Evolutionary conservation across 73 alveolate species (phyloP).

Genomic region (Symbiodinium natans): DNA sequence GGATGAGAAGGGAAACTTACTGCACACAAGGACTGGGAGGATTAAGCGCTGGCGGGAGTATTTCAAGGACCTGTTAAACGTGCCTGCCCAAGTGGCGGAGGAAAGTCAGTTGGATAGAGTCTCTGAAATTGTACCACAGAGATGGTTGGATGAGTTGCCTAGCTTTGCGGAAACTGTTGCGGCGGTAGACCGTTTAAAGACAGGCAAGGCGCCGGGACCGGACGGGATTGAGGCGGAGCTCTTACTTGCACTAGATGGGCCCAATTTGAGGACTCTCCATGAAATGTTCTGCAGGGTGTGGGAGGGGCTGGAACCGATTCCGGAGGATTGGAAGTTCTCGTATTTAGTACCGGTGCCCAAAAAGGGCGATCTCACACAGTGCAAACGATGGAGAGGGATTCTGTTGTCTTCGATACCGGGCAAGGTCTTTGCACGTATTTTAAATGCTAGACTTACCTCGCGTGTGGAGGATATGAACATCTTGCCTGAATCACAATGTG

Average conservation of each 20-base stretch:
- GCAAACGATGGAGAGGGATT: conserved; percentile 17
- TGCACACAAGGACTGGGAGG: neutral
- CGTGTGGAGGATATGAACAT: neutral
- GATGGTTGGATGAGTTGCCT: neutral
- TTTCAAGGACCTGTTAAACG: neutral
- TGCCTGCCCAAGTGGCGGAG: neutral
- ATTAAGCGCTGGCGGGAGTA: neutral
- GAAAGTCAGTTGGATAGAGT: neutral
- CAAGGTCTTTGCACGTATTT: neutral
- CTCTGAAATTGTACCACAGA: neutral
- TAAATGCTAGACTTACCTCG: neutral
- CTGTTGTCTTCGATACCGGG: conserved; percentile 17
- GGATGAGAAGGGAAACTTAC: no score
- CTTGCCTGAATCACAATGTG: conserved; percentile 32
- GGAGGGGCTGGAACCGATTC: conserved; percentile 29
- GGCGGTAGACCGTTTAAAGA: neutral
- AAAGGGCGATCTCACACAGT: neutral
- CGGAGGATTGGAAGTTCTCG: neutral
- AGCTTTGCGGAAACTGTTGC: neutral
- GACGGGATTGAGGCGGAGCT: neutral
- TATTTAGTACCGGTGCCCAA: conserved; percentile 12
- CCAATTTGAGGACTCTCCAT: neutral
- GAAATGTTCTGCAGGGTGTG: neutral
- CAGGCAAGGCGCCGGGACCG: neutral
- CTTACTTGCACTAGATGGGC: neutral